phyloP scores from a whole-genome alignment of 1,284 basidiomycete species.

The Boletus albobrunnescens region DNA sequence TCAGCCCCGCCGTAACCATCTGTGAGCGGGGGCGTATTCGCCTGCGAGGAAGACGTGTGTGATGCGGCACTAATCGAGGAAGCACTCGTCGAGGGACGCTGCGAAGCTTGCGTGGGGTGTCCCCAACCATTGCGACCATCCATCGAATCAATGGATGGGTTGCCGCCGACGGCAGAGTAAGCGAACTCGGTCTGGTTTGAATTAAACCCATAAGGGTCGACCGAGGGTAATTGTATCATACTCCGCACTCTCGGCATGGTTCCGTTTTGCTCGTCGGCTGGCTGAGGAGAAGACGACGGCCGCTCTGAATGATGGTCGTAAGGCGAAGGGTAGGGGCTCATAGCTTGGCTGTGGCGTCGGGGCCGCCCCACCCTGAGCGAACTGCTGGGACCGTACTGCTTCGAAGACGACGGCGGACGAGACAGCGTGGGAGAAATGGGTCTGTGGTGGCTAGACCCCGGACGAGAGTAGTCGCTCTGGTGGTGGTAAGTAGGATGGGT shows the following conservation, averaged over 20 bases:
- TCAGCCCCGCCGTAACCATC: constrained; percentile 55
- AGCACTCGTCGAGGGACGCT: constrained; percentile 69
- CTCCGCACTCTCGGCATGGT: constrained; percentile 66
- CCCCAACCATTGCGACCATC: constrained; percentile 46
- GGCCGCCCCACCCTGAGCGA: constrained; percentile 65
- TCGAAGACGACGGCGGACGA: constrained; percentile 60
- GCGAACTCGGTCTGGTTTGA: constrained; percentile 71
- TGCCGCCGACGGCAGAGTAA: constrained; percentile 57
- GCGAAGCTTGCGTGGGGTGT: constrained; percentile 29
- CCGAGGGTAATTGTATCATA: constrained; percentile 72
- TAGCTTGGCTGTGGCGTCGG: constrained; percentile 75
- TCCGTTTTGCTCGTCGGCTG: constrained; percentile 50
- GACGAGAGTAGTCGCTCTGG: constrained; percentile 58
- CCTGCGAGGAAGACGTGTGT: constrained; percentile 69
- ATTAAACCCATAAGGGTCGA: constrained; percentile 63
- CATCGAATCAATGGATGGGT: constrained; percentile 46
- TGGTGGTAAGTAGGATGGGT: constrained; percentile 52
- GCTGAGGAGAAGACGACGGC: constrained; percentile 70
- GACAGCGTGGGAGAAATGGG: constrained; percentile 55
- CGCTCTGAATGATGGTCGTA: constrained; percentile 66
- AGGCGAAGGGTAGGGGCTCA: constrained; percentile 77
- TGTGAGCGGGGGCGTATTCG: constrained; percentile 73
- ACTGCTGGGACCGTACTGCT: constrained; percentile 44
- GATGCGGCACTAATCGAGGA: constrained; percentile 68
- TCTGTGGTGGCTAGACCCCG: constrained; percentile 66